Conservation (phyloP, 345 rosid genomes). For the Eucalyptus polyanthemos region DNA sequence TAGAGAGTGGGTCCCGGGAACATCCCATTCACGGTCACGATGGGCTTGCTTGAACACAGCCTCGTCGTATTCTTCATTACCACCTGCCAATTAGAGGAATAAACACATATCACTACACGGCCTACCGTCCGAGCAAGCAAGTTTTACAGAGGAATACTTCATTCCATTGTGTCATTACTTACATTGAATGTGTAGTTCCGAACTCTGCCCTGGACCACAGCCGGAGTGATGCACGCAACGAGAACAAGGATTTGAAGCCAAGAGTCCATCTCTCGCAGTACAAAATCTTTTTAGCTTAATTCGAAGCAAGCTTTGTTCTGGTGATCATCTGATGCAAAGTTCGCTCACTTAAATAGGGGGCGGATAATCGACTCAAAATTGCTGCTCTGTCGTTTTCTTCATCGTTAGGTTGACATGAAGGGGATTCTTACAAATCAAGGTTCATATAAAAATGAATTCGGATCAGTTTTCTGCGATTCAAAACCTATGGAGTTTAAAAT, state of each 20-base stretch:
- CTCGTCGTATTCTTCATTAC: background rate
- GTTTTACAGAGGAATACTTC: background rate
- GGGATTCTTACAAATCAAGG: conserved; percentile 36
- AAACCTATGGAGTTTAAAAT: background rate
- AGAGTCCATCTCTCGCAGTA: background rate
- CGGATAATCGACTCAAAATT: background rate
- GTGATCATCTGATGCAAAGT: background rate
- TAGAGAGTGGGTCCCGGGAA: background rate
- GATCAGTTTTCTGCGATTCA: background rate
- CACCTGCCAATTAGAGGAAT: conserved; percentile 2
- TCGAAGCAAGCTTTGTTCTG: background rate
- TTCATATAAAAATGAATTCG: background rate
- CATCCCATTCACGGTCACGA: background rate
- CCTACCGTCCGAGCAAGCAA: background rate
- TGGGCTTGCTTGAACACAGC: background rate
- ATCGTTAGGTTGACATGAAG: conserved; percentile 35
- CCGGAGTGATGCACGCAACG: background rate
- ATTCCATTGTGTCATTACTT: background rate
- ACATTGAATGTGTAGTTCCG: background rate
- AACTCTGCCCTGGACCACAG: background rate
- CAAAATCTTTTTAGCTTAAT: background rate
- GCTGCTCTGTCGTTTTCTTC: conserved; percentile 54
- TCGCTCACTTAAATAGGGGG: background rate
- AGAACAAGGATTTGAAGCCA: background rate
- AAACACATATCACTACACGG: background rate